These are phyloP conservation scores for Trichoderma hamatum DNA, from an alignment of 2,329 filamentous ascomycete genomes.

Conservation along the genomic window DNA sequence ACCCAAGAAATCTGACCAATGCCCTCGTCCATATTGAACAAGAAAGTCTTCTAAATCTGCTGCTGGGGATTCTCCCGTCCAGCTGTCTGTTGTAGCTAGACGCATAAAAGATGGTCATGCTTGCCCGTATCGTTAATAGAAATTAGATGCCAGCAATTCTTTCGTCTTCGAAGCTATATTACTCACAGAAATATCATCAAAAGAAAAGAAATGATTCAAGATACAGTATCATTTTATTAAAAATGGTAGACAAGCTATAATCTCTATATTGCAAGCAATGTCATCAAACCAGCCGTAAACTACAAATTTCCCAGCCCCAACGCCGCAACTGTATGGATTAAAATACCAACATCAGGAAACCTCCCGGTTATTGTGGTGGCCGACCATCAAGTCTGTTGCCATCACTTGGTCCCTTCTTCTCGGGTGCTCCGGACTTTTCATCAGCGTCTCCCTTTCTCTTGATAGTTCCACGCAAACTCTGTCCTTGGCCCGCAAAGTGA, in stretches of 20 bases:
- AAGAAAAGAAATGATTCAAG: neutral
- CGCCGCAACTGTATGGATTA: conserved; percentile 1
- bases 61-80: neutral
- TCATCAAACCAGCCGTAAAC: neutral
- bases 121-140: neutral
- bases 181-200: neutral
- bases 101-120: neutral
- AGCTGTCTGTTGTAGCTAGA: neutral
- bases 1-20: neutral
- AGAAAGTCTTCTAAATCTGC: neutral
- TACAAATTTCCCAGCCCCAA: conserved; percentile 16
- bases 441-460: conserved; percentile 70
- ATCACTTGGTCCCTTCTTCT: conserved; percentile 51
- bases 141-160: neutral
- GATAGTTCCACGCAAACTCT: conserved; percentile 69
- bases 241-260: neutral
- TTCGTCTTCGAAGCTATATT: neutral
- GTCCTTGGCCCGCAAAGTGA: conserved; percentile 82
- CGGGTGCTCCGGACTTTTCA: conserved; percentile 50
- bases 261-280: conserved; percentile 4
- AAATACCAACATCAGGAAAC: neutral
- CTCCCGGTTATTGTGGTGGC: conserved; percentile 34
- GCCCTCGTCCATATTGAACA: neutral
- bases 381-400: conserved; percentile 51
- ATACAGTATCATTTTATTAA: neutral